Evolutionary conservation across 768 basidiomycete genomes (phyloP).

Genomic region (Pholiota molesta): DNA sequence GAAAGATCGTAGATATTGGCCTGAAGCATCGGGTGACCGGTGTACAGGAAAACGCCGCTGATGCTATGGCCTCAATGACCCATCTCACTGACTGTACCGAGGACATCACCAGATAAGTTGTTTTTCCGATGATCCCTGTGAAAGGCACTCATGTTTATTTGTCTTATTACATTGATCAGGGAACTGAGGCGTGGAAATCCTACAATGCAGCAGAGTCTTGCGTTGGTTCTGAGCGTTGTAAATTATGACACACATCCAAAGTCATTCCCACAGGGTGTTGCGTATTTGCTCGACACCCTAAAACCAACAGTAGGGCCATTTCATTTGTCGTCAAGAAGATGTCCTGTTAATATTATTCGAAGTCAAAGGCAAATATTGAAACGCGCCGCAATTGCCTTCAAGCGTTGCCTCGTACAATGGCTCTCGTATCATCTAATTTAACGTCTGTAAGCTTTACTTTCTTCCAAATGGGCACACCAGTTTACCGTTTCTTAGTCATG

Average conservation of each 20-base stretch:
- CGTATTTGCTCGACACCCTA: slow-evolving; percentile 63
- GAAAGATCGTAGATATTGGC: slow-evolving; percentile 66
- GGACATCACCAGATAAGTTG: slow-evolving; percentile 75
- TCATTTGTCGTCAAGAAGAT: slow-evolving; percentile 1
- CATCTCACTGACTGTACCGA: slow-evolving; percentile 63
- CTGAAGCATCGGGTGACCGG: slow-evolving; percentile 63
- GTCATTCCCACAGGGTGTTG: slow-evolving; percentile 55
- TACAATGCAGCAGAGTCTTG: slow-evolving; percentile 72
- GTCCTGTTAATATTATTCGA: slow-evolving; percentile 4
- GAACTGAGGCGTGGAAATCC: slow-evolving; percentile 59
- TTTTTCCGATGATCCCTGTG: slow-evolving; percentile 18
- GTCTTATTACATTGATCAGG: slow-evolving; percentile 55
- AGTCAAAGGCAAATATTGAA: slow-evolving; percentile 39
- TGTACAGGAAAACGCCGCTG: slow-evolving; percentile 80
- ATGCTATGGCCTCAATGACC: slow-evolving; percentile 71
- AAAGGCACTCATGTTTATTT: slow-evolving; percentile 13
- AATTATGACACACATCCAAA: slow-evolving; percentile 62
- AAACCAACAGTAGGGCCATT: slow-evolving; percentile 52
- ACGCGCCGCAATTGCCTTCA: slow-evolving; percentile 42
- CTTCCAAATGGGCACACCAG: slow-evolving; percentile 12
- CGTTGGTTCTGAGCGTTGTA: slow-evolving; percentile 66
- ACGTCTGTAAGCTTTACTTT: slow-evolving; percentile 43
- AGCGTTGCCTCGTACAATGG: slow-evolving; percentile 53
- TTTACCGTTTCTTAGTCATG: slow-evolving; percentile 43
- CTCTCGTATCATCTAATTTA: slow-evolving; percentile 44